These are phyloP conservation scores for Ganoderma sinense DNA, from an alignment of 1,284 basidiomycete species.

Conservation along the genomic window DNA sequence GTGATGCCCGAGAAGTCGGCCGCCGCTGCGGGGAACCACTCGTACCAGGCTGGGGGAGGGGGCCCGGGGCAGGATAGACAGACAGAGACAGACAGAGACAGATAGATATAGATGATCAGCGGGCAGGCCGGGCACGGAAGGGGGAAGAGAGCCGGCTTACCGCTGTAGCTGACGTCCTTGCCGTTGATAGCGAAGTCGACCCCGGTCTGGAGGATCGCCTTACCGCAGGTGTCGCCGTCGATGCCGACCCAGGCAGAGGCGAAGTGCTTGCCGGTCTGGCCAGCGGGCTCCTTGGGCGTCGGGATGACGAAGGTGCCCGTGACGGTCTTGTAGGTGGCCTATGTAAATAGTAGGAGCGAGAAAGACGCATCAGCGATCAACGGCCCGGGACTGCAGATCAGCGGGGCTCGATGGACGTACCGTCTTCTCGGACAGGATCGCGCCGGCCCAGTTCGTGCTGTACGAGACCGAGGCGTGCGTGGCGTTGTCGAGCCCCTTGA, in stretches of 20 bases:
- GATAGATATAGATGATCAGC: no score
- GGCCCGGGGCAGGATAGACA: no score
- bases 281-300: slow-evolving; percentile 34
- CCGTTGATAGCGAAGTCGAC: slow-evolving; percentile 40
- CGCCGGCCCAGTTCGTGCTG: slow-evolving; percentile 40
- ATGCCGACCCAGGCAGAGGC: slow-evolving; percentile 37
- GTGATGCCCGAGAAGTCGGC: no score
- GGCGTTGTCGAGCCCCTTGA: slow-evolving; percentile 17
- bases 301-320: no score
- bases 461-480: slow-evolving; percentile 26
- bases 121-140: no score
- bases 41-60: no score
- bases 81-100: no score
- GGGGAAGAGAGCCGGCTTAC: no score
- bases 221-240: no score
- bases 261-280: slow-evolving; percentile 33
- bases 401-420: slow-evolving; percentile 30
- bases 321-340: slow-evolving; percentile 39
- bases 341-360: no score
- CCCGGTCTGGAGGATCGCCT: slow-evolving; percentile 36
- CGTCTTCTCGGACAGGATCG: slow-evolving; percentile 26
- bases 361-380: background rate
- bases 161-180: slow-evolving; percentile 33
- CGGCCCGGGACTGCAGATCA: no score
- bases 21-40: no score